phyloP scores from a whole-genome alignment of 805 yeast species.

The Wickerhamiella cacticola region DNA sequence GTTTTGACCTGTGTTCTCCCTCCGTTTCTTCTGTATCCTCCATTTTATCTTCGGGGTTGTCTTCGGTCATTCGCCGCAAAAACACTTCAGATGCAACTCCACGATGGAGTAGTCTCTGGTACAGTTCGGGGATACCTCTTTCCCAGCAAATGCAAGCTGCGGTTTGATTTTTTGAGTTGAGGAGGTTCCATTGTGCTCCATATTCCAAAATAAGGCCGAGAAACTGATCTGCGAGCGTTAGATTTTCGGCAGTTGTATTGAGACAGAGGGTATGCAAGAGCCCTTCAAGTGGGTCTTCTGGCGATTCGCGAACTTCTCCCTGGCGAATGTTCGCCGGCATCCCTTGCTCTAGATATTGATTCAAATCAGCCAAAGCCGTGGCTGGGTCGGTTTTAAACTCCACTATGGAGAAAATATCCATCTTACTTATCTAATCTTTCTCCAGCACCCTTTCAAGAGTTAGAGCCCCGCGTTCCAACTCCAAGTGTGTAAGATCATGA shows the following conservation, averaged over 20 bases:
- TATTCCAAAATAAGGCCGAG: constrained; percentile 58
- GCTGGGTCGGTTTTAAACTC: constrained; percentile 19
- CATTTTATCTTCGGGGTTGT: constrained; percentile 21
- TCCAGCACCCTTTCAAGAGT: neutral
- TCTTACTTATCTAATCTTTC: constrained; percentile 1
- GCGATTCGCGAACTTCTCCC: constrained; percentile 19
- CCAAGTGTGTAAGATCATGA: neutral
- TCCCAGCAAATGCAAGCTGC: constrained; percentile 71
- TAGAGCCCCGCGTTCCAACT: too few species aligned
- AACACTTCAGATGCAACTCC: constrained; percentile 85
- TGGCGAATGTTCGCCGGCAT: constrained; percentile 24
- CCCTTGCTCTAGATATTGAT: constrained; percentile 19
- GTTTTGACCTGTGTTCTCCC: constrained; percentile 12
- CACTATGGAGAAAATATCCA: constrained; percentile 21
- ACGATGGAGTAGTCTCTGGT: constrained; percentile 51
- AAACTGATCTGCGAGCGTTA: constrained; percentile 31
- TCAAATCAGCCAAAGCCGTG: constrained; percentile 19
- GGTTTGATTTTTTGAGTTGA: constrained; percentile 59
- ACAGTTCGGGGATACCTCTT: constrained; percentile 37
- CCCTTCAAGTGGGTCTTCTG: constrained; percentile 17
- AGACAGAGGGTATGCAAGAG: constrained; percentile 20
- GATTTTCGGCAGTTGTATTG: constrained; percentile 14
- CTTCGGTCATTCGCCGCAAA: constrained; percentile 46
- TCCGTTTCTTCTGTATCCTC: constrained; percentile 15
- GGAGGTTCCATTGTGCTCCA: constrained; percentile 88